Base-by-base conservation (phyloP, 23 red algal species). In the Gracilariopsis chorda region DNA sequence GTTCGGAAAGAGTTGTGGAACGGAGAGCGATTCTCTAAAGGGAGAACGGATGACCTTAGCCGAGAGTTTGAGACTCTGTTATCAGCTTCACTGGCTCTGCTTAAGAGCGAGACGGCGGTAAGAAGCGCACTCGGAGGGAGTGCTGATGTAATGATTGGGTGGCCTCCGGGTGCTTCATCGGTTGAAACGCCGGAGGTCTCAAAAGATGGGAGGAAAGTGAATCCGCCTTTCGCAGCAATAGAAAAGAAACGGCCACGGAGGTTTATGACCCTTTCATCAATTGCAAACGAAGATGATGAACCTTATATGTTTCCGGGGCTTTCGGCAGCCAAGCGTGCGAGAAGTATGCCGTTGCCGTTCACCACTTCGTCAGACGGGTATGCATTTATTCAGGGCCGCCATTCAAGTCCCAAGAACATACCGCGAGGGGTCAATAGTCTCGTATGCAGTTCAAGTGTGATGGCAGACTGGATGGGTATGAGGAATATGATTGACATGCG, bases 381-480 rank as follows among this genome's bases (percentile, higher is more conserved):
- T 14, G 72, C 65, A 24, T 89, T 89, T 17, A 89, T 89, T 78
- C 61, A 89, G 59, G 85, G 70, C 5, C 48, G 85, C 20, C 47
- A 51, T 24, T 47, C 69, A 28, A 29, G 46, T 51, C 48, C 39
- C 33, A 51, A 51, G 23, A 61, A 57, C 85, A 19, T 60, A 25
- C 63, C 61, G 29, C 36, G 63, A 8, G 25, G 51, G 48, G 42
- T 39, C 12, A 67, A 69, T 59, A 57, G 51, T 32, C 34, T 69
- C 41, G 29, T 46, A 17, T 64, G 51, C 21, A 52, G 43, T 77
- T 51, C 85, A 58, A 24, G 51, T 53, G 49, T 44, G 19, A 89
- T 89, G 85, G 37, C 48, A 60, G 59, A 60, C n/a, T 89, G 65
- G 85, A 69, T 69, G 4, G 67, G 36, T 13, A 61, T 89, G 43